Percentiles rank a stretch among this genome's conserved stretches.
Evolutionary conservation across 2,329 filamentous ascomycete species (phyloP).

Genomic region (Fonsecaea erecta): DNA sequence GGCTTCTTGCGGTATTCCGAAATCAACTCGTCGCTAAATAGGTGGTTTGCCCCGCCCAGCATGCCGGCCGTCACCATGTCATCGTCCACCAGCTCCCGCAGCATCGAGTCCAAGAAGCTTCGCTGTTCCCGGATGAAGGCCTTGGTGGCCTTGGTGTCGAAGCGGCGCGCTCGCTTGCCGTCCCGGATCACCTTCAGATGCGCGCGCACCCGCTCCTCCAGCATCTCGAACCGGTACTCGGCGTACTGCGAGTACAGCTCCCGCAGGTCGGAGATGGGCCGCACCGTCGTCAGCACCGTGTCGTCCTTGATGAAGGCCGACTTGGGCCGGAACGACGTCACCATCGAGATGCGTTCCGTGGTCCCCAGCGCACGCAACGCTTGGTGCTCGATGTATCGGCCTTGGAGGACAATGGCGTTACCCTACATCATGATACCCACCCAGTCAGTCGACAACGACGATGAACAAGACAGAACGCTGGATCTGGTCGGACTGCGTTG

Average conservation of each 20-base stretch:
- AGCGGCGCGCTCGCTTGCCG: slow-evolving; percentile 42
- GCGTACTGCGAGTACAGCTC: slow-evolving; percentile 66
- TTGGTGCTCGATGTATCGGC: slow-evolving; percentile 68
- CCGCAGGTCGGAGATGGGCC: slow-evolving; percentile 61
- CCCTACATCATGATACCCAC: slow-evolving; percentile 50
- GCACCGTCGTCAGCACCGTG: slow-evolving; percentile 64
- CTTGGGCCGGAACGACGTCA: slow-evolving; percentile 68
- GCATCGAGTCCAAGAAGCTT: slow-evolving; percentile 46
- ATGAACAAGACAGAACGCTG: too few relatives aligned
- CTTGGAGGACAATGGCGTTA: slow-evolving; percentile 69
- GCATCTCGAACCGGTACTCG: slow-evolving; percentile 66
- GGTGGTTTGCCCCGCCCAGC: slow-evolving; percentile 42
- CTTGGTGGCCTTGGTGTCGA: slow-evolving; percentile 41
- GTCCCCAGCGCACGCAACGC: slow-evolving; percentile 63
- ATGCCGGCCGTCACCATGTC: slow-evolving; percentile 46
- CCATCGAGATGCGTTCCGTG: slow-evolving; percentile 67
- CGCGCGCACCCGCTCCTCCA: slow-evolving; percentile 61
- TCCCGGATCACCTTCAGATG: slow-evolving; percentile 47
- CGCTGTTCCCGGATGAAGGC: slow-evolving; percentile 41
- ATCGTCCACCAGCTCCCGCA: slow-evolving; percentile 48
- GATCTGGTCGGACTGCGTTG: too few relatives aligned
- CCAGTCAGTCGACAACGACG: not conserved
- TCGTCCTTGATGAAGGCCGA: slow-evolving; percentile 62
- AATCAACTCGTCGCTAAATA: slow-evolving; percentile 46
- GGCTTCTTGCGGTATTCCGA: slow-evolving; percentile 39